Evolutionary conservation across 2,329 filamentous ascomycete species (phyloP), one percentile per base, ranked within the genome.

Genomic region (Nothophaeocryptopus gaeumannii): DNA sequence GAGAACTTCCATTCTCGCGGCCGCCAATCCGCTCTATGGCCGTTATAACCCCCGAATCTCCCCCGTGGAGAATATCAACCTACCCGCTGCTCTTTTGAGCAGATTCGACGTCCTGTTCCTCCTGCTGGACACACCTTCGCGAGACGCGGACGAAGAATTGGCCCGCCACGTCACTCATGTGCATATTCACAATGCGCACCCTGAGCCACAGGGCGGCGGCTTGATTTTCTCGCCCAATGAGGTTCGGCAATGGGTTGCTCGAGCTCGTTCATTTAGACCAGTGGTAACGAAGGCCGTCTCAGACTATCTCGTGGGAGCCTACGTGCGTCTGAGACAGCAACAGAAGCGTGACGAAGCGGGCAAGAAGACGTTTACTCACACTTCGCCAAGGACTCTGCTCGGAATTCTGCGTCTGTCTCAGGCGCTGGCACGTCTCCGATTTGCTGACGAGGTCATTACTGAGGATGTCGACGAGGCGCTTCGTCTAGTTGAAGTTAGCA

Each of bases 71-170:
- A 99, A 99, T 72, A 99, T 99, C 74, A 99, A 99, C 72, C 84
- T 99, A 35, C 93, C 93, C n/a, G 93, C 93, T 13, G 93, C 93
- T 14, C 82, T 99, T 14, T 82, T 99, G 47, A 96, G 92, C 52
- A 89, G 93, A 81, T 99, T 99, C 72, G 93, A 99, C 70, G 81
- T 99, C 60, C 82, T 99, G 60, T 99, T 97, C 79, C 79, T 99
- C 39, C 91, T 99, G 63, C 86, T 99, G 51, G 93, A 99, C 74
- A 96, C 89, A 33, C 92, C 93, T 2, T 85, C 84, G 13, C 86
- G 90, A 56, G 93, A 99, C 60, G 80, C 82, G 0, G 93, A 99
- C 65, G 90, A 95, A 66, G 89, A 96, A 71, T 82, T 99, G 15
- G 93, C 93, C 55, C 89, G 88, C 71, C 93, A 99, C 78, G 93